Evolutionary conservation across 2,329 filamentous ascomycete genomes (phyloP).

Genomic region (Monilinia vaccinii-corymbosi): DNA sequence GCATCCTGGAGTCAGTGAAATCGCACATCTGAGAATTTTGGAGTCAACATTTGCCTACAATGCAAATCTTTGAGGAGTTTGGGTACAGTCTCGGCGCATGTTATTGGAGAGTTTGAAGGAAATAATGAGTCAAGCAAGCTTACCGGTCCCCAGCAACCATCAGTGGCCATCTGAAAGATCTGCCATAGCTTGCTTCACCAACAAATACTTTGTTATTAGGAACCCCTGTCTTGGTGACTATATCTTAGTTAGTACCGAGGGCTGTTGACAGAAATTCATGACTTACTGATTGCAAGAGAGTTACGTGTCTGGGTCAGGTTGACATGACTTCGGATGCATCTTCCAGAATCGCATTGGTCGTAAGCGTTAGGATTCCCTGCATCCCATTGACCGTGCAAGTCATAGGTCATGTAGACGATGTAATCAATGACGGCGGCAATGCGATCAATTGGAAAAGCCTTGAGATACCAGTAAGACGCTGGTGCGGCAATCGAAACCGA

Average conservation of each 20-base stretch:
- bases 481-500: conserved; percentile 23
- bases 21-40: too few species aligned
- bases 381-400: conserved; percentile 36
- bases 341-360: conserved; percentile 28
- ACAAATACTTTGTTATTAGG: conserved; percentile 27
- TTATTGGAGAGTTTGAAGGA: too few species aligned
- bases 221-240: conserved; percentile 33
- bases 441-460: conserved; percentile 16
- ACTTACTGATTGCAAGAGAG: too few species aligned
- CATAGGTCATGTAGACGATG: conserved; percentile 23
- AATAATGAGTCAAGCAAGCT: too few species aligned
- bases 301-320: conserved; percentile 32
- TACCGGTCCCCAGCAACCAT: conserved; percentile 19
- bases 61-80: too few species aligned
- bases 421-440: conserved; percentile 19
- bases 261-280: neutral
- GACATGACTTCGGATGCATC: conserved; percentile 30
- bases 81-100: too few species aligned
- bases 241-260: conserved; percentile 23
- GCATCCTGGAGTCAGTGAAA: too few species aligned
- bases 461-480: conserved; percentile 30
- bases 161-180: conserved; percentile 28
- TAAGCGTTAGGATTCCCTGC: conserved; percentile 26
- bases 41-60: too few species aligned
- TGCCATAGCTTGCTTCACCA: conserved; percentile 31